These are phyloP conservation scores for Micractinium conductrix DNA, from an alignment of 139 green algal species.

Conservation along the genomic window DNA sequence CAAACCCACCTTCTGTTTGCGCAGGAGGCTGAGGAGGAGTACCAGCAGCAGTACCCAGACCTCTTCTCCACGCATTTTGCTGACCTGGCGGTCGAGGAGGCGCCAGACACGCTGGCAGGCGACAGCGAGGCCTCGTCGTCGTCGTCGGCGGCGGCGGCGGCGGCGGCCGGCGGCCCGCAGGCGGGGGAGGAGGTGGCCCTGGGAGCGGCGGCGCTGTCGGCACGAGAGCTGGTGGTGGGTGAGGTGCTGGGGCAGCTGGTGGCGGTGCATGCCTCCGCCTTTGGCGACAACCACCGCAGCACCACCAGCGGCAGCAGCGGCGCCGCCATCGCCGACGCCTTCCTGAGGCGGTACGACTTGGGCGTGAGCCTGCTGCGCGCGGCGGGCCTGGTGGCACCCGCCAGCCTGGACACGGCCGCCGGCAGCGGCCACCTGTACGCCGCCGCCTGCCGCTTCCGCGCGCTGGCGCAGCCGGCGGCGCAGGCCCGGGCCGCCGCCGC, in stretches of 20 bases:
- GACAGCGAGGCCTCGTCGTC: slow-evolving; percentile 58
- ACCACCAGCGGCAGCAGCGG: not conserved
- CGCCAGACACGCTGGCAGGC: slow-evolving; percentile 25
- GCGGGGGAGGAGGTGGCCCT: slow-evolving; percentile 1
- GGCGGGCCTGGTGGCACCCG: slow-evolving; percentile 23
- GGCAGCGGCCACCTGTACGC: slow-evolving; percentile 63
- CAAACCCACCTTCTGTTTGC: not conserved
- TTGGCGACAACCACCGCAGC: not conserved
- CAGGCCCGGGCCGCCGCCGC: not conserved
- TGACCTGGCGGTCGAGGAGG: slow-evolving; percentile 63
- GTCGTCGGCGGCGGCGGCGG: not conserved
- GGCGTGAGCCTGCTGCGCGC: slow-evolving; percentile 50
- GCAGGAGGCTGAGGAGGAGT: slow-evolving; percentile 77
- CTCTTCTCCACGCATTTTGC: slow-evolving; percentile 67
- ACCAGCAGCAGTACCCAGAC: slow-evolving; percentile 72
- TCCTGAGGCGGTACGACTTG: slow-evolving; percentile 63
- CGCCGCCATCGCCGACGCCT: slow-evolving; percentile 6
- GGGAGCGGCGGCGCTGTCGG: slow-evolving; percentile 31
- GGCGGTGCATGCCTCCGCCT: slow-evolving; percentile 23
- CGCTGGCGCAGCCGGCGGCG: slow-evolving; percentile 17
- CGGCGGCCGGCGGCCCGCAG: not conserved
- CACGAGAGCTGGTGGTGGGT: slow-evolving; percentile 25
- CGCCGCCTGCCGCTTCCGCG: slow-evolving; percentile 4
- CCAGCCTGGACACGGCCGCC: slow-evolving; percentile 53
- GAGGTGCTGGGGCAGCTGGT: slow-evolving; percentile 38